Percentiles rank a stretch among this genome's conserved stretches.
phyloP scores from a whole-genome alignment of 495 filamentous ascomycete genomes.

The Oidiodendron maius region DNA sequence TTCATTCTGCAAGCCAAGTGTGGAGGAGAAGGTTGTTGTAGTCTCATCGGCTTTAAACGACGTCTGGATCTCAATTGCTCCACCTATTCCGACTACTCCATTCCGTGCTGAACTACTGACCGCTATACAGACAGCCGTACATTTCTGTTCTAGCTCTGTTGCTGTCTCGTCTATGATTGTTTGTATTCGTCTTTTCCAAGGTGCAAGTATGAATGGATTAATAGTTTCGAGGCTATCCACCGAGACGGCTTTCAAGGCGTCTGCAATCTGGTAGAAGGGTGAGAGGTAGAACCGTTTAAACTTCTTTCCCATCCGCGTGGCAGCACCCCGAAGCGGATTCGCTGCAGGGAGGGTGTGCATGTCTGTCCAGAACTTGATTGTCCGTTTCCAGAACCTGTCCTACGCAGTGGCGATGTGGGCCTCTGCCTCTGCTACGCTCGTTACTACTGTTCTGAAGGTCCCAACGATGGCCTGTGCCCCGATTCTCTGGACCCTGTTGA shows the following conservation, averaged over 20 bases:
- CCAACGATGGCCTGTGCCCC: conserved; percentile 29
- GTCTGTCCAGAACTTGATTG: conserved; percentile 9
- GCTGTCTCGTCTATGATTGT: conserved; percentile 3
- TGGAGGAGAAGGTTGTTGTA: conserved; percentile 4
- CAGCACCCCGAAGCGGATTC: conserved; percentile 10
- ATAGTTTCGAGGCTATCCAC: conserved; percentile 11
- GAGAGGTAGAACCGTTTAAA: conserved; percentile 5
- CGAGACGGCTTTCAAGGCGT: conserved; percentile 6
- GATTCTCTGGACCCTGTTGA: conserved; percentile 27
- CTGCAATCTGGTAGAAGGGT: conserved; percentile 11
- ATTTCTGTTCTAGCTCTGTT: not conserved
- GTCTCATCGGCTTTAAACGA: not conserved
- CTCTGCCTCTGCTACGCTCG: conserved; percentile 23
- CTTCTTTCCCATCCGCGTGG: conserved; percentile 4
- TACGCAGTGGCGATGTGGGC: conserved; percentile 7
- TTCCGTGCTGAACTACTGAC: conserved; percentile 7
- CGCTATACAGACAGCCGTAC: conserved; percentile 1
- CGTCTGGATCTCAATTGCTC: not conserved
- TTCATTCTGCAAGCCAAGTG: conserved; percentile 2
- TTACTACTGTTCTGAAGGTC: conserved; percentile 23
- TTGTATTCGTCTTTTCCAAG: conserved; percentile 9
- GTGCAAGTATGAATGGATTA: conserved; percentile 5
- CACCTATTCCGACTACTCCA: conserved; percentile 2
- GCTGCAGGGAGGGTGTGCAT: conserved; percentile 7
- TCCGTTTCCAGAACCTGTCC: not conserved